Conservation (phyloP, 2,329 filamentous ascomycete species). For the Pseudonectria foliicola region DNA sequence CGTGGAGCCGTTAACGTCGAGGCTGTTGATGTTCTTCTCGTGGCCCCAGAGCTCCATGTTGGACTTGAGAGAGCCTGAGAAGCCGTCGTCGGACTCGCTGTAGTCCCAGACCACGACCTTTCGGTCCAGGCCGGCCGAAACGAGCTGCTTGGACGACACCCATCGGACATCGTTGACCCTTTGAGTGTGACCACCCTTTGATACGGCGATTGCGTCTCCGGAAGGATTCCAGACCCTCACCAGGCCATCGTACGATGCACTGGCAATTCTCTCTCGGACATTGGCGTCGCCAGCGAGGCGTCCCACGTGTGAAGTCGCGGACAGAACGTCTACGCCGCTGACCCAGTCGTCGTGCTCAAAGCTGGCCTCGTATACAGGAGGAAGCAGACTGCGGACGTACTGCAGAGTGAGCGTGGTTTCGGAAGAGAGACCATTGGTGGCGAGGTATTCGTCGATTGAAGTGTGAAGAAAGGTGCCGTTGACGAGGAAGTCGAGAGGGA, state of each 20-base stretch:
- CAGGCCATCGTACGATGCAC: conserved; percentile 87
- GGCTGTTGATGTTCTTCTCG: conserved; percentile 62
- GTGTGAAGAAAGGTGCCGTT: conserved; percentile 88
- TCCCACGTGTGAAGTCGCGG: conserved; percentile 54
- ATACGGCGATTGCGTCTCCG: conserved; percentile 75
- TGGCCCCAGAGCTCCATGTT: conserved; percentile 81
- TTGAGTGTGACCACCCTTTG: conserved; percentile 67
- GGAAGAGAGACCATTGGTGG: conserved; percentile 75
- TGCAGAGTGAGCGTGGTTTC: conserved; percentile 84
- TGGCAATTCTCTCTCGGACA: conserved; percentile 59
- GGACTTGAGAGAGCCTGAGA: conserved; percentile 58
- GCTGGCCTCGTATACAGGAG: conserved; percentile 80
- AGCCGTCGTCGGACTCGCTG: conserved; percentile 54
- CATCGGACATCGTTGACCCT: conserved; percentile 80
- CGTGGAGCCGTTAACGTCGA: conserved; percentile 67
- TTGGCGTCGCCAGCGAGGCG: conserved; percentile 30
- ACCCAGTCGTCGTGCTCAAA: conserved; percentile 99
- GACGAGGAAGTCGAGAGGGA: conserved; percentile 90
- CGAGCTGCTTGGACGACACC: conserved; percentile 69
- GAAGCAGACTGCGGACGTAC: conserved; percentile 87
- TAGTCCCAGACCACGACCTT: conserved; percentile 90
- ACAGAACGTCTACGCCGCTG: conserved; percentile 75
- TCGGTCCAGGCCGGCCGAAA: conserved; percentile 75
- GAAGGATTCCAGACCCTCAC: conserved; percentile 85
- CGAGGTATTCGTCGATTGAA: conserved; percentile 85